These are phyloP conservation scores for Mucuna pruriens DNA, from an alignment of 306 rosid species.

Conservation along the genomic window DNA sequence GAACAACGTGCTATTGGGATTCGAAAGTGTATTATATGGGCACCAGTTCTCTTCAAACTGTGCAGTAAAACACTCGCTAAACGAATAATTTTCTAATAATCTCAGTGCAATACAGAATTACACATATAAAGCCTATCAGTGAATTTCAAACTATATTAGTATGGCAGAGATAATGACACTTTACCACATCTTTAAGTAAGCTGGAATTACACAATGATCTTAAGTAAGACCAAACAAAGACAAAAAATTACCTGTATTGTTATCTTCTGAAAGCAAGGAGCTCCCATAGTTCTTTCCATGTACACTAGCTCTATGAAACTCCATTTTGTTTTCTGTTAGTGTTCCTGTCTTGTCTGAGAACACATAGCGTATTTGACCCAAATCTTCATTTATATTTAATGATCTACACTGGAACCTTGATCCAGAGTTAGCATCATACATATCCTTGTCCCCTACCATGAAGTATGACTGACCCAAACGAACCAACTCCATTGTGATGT, in stretches of 20 bases:
- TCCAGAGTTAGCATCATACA: slow-evolving; percentile 60
- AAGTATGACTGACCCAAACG: slow-evolving; percentile 91
- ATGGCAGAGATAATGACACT: background rate
- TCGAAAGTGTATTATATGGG: background rate
- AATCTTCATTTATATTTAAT: slow-evolving; percentile 84
- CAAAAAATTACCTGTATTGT: slow-evolving; percentile 47
- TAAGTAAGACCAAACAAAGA: background rate
- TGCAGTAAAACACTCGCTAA: background rate
- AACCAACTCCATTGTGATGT: slow-evolving; percentile 89
- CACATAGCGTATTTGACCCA: slow-evolving; percentile 82
- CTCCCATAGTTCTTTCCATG: slow-evolving; percentile 60
- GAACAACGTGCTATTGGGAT: background rate
- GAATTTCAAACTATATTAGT: background rate
- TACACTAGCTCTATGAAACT: slow-evolving; percentile 75
- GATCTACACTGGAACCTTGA: slow-evolving; percentile 92
- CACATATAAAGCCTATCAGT: background rate
- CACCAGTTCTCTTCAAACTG: background rate
- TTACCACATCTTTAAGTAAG: background rate
- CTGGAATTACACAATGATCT: slow-evolving; percentile 18
- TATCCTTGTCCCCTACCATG: slow-evolving; percentile 75
- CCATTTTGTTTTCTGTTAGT: slow-evolving; percentile 91
- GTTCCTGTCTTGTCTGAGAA: slow-evolving; percentile 95
- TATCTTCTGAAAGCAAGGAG: slow-evolving; percentile 40
- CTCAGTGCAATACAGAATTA: background rate
- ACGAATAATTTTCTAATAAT: background rate